Evolutionary conservation across 2,329 filamentous ascomycete genomes (phyloP).

Genomic region (Tolypocladium pustulatum): DNA sequence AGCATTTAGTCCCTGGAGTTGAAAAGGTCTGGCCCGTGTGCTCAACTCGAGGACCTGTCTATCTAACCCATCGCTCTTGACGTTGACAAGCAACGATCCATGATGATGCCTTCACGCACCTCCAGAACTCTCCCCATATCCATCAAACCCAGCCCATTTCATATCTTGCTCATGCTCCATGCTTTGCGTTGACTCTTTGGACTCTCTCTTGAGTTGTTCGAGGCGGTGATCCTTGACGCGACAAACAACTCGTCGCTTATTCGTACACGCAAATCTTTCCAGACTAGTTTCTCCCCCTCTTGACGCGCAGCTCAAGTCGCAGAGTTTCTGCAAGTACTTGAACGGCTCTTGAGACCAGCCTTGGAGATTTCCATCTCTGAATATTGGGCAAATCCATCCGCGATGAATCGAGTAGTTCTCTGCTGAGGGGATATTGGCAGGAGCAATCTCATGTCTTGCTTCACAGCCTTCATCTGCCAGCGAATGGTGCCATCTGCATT

Average conservation of each 20-base stretch:
- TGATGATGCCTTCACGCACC: background rate
- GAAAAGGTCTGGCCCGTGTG: background rate
- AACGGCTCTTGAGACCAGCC: background rate
- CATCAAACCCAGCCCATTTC: background rate
- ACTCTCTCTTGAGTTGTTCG: background rate
- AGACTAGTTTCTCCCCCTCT: background rate
- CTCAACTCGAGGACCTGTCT: background rate
- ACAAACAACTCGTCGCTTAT: background rate
- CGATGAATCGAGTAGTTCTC: background rate
- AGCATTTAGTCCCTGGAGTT: background rate
- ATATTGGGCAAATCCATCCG: background rate
- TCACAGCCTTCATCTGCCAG: conserved; percentile 16
- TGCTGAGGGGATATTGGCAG: conserved; percentile 6
- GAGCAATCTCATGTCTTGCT: conserved; percentile 10
- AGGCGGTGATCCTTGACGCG: no score
- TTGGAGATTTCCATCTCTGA: background rate
- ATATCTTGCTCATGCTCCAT: background rate
- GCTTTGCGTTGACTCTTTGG: background rate
- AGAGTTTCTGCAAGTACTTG: background rate
- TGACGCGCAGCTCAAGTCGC: background rate
- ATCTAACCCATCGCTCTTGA: background rate
- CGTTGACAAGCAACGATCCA: background rate
- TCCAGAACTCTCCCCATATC: background rate
- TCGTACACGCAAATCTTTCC: background rate
- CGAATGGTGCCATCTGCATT: conserved; percentile 13